Evolutionary conservation across 2,329 filamentous ascomycete genomes (phyloP), one percentile per base, ranked within the genome.

Genomic region (Exophiala bonariae): DNA sequence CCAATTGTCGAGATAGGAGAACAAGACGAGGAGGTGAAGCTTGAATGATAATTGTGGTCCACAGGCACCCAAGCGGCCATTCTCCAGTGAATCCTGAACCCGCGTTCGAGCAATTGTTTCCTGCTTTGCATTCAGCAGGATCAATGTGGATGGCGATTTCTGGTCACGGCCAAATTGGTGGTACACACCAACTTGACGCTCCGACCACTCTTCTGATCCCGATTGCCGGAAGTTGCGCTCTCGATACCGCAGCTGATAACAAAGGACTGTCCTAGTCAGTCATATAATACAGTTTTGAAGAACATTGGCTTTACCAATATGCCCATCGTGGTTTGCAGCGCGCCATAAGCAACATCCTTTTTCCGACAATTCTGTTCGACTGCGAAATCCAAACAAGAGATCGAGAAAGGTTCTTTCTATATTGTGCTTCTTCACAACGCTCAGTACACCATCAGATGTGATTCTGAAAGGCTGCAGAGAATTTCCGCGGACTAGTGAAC

Each of bases 1-100:
- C 43, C 43, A 46, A 14, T 46, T 42, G 26, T 46, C 43, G 16
- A 46, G 36, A 20, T 43, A 46, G 19, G 43, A 42, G 16, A n/a
- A 23, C n/a, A 46, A n/a, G 7, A 46, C 20, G 8, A 46, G 20
- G n/a, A 46, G 14, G 28, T 46, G 43, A 14, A 46, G 10, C n/a
- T n/a, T n/a, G n/a, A n/a, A n/a, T n/a, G n/a, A n/a, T 40, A n/a
- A 28, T 10, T 26, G 20, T 22, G 37, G 37, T 28, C 37, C 7
- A 7, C 13, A 26, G 11, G 11, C 37, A 10, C 19, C 16, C 20
- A n/a, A 8, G 11, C 11, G 16, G 10, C 37, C 20, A 22, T 40
- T 16, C 10, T 9, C 7, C 10, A 40, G 10, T 7, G 13, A 9
- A 11, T 23, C 20, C 13, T 19, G 10, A n/a, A 40, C 23, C 7